Percentiles rank a stretch among this genome's conserved stretches.
These are phyloP conservation scores for Westerdykella ornata DNA, from an alignment of 2,329 filamentous ascomycete genomes.

Conservation along the genomic window DNA sequence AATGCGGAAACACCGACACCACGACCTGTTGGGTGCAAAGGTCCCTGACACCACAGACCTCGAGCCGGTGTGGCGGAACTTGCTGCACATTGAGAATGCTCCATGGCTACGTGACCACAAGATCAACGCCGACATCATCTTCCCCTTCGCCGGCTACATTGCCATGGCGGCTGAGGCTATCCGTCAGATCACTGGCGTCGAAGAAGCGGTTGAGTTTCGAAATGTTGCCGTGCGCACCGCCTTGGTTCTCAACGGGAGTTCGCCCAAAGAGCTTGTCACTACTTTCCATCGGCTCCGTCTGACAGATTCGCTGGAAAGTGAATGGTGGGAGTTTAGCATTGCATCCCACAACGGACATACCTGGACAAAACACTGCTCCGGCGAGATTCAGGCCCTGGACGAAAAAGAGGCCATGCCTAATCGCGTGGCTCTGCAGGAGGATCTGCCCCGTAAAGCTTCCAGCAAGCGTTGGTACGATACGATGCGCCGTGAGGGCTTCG, in stretches of 20 bases:
- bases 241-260: constrained; percentile 4
- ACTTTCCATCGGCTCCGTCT: constrained; percentile 3
- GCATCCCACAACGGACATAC: constrained; percentile 7
- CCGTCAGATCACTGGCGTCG: neutral
- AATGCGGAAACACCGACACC: neutral
- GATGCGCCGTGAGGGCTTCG: neutral
- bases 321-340: constrained; percentile 17
- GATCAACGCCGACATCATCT: constrained; percentile 13
- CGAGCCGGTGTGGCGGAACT: constrained; percentile 5
- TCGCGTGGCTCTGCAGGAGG: no score
- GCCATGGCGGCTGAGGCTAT: constrained; percentile 23
- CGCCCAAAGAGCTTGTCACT: constrained; percentile 8
- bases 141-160: constrained; percentile 22
- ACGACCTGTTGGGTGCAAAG: neutral
- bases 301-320: constrained; percentile 3
- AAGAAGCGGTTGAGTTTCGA: constrained; percentile 1
- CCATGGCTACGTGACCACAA: constrained; percentile 21
- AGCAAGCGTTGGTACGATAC: neutral
- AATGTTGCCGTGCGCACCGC: constrained; percentile 3
- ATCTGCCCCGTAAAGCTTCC: no score
- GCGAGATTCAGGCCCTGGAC: constrained; percentile 3
- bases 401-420: neutral
- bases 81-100: constrained; percentile 8
- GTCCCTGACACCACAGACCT: neutral
- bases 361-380: constrained; percentile 19